Evolutionary conservation across 2,329 filamentous ascomycete species (phyloP).

Genomic region (Ceratocystis ficicola): DNA sequence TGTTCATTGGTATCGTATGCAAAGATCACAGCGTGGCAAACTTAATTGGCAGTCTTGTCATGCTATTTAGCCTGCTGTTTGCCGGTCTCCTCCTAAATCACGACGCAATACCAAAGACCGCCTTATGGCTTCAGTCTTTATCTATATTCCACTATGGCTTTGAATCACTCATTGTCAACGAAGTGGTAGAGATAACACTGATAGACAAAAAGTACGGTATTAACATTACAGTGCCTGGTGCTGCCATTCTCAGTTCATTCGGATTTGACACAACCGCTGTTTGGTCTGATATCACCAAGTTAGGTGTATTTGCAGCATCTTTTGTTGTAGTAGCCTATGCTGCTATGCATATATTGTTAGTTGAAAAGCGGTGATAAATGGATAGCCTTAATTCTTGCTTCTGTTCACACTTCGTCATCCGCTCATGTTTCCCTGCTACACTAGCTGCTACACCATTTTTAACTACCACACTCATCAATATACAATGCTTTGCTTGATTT

Average conservation of each 20-base stretch:
- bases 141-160: constrained; percentile 59
- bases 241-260: constrained; percentile 86
- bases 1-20: constrained; percentile 94
- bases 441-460: background rate
- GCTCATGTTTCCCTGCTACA: background rate
- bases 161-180: constrained; percentile 26
- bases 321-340: constrained; percentile 82
- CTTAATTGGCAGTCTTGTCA: constrained; percentile 83
- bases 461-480: no score
- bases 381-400: background rate
- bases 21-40: constrained; percentile 85
- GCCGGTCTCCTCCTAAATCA: constrained; percentile 90
- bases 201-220: constrained; percentile 92
- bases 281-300: constrained; percentile 70
- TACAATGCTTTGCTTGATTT: no score
- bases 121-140: constrained; percentile 80
- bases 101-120: constrained; percentile 73
- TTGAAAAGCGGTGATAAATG: constrained; percentile 53
- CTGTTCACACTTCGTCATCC: background rate
- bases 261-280: constrained; percentile 81
- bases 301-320: constrained; percentile 67
- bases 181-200: constrained; percentile 79
- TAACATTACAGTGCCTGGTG: constrained; percentile 90
- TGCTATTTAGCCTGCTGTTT: constrained; percentile 94
- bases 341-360: constrained; percentile 85